Evolutionary conservation across 352 stramenopile genomes (phyloP).

Genomic region (Pythium biforme): DNA sequence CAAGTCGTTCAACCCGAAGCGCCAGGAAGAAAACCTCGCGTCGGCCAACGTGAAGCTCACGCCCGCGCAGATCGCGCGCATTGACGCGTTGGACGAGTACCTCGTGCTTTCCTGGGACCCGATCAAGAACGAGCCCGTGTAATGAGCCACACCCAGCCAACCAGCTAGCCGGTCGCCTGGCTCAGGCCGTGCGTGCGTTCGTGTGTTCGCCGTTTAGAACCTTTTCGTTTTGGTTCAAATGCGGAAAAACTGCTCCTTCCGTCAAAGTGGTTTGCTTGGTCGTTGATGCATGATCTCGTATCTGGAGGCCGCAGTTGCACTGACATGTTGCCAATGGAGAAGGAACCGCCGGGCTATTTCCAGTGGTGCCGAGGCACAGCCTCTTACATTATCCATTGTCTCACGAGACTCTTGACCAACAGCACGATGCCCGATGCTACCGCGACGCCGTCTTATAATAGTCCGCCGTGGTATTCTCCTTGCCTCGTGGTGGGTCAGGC

Average conservation of each 20-base stretch:
- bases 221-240: too few relatives aligned
- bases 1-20: slow-evolving; percentile 56
- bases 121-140: slow-evolving; percentile 45
- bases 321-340: too few relatives aligned
- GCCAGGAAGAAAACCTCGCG: slow-evolving; percentile 60
- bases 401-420: neutral
- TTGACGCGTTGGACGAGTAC: slow-evolving; percentile 49
- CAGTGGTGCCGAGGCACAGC: neutral
- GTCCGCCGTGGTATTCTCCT: too few relatives aligned
- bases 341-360: neutral
- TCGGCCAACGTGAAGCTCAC: slow-evolving; percentile 36
- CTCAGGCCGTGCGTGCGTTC: neutral
- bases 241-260: too few relatives aligned
- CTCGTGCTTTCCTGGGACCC: slow-evolving; percentile 56
- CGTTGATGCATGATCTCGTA: neutral
- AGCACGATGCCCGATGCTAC: neutral
- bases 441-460: neutral
- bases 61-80: slow-evolving; percentile 36
- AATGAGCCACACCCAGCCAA: neutral
- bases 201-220: too few relatives aligned
- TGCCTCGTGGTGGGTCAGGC: too few relatives aligned
- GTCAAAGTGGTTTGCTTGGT: too few relatives aligned
- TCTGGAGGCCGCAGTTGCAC: too few relatives aligned
- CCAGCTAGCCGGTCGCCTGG: neutral
- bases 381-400: neutral